Base-by-base conservation (phyloP, 2,329 filamentous ascomycete genomes). In the Fusarium setosum region DNA sequence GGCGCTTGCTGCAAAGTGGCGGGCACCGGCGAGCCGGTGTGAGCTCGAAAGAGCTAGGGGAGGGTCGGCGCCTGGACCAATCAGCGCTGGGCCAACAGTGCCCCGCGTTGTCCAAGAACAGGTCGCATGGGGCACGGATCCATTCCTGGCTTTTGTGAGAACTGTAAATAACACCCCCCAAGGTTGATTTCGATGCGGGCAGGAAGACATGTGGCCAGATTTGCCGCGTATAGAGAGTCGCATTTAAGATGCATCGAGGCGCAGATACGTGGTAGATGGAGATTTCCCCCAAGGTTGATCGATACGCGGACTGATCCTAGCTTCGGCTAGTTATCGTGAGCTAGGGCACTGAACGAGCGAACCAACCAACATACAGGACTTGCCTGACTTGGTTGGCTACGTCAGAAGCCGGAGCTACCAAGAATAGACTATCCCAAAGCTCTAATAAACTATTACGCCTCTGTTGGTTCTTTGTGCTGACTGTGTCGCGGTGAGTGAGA, bases 91-190 rank as follows among this genome's bases (percentile, higher is more conserved):
- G 21, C 17, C 40, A 24, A 24, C 52, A 51, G 55, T 67, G 63
- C 64, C 64, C 63, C 59, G 56, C 64, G 64, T 37, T 53, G 49
- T 26, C 26, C 40, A 48, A 47, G 41, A 42, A n/a, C n/a, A n/a
- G n/a, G n/a, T n/a, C 11, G 26, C 8, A 29, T 29, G 26, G 26
- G 26, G 26, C 8, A 9, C 26, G 11, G 26, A 29, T 29, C 20
- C 35, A 20, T 24, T 37, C 34, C 47, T 50, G 24, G 47, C 21
- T 32, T n/a, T 35, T 50, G 21, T 12, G 17, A 26, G 10, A 24
- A 11, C 26, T 11, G 26, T 29, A 29, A 11, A 29, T 11, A 29
- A 29, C 26, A 11, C 8, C 26, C 11, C 8, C 8, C 26, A 29
- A 29, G 8, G 26, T 29, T 5, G 11, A 29, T 2, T 29, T 29